Percentiles rank a stretch among this genome's conserved stretches.
Conservation (phyloP, 2,329 filamentous ascomycete genomes). For the Claviceps sp. region DNA sequence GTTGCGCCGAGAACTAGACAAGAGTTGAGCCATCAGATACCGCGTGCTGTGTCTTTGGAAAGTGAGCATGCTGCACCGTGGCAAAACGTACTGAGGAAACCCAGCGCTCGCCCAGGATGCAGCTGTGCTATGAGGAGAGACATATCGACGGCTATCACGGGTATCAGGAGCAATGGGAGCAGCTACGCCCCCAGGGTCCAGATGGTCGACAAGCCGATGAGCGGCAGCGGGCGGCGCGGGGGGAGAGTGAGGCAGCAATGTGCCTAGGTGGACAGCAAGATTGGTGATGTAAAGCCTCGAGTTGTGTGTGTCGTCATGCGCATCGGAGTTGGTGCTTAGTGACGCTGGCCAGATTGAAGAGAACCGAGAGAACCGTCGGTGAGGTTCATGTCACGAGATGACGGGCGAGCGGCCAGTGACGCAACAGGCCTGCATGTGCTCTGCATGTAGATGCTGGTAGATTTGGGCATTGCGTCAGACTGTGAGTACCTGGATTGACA, state of each 20-base stretch:
- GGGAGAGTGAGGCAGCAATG: background rate
- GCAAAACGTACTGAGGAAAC: conserved; percentile 37
- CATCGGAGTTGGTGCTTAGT: background rate
- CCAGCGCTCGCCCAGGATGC: conserved; percentile 50
- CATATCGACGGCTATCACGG: conserved; percentile 17
- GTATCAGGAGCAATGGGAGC: background rate
- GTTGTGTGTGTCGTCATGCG: background rate
- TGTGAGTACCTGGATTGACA: too few relatives aligned
- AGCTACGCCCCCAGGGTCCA: background rate
- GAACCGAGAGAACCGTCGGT: background rate
- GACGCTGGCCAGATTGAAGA: background rate
- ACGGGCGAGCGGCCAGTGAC: too few relatives aligned
- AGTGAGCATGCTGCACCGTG: background rate
- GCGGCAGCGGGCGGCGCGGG: background rate
- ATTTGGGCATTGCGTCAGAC: too few relatives aligned
- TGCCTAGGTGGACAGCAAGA: background rate
- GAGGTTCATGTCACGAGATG: background rate
- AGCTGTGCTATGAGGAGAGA: conserved; percentile 48
- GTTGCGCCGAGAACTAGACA: conserved; percentile 70
- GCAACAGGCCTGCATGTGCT: too few relatives aligned
- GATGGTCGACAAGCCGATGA: background rate
- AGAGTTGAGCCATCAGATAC: background rate
- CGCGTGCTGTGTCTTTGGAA: background rate
- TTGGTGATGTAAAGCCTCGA: background rate
- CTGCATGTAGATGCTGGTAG: too few relatives aligned